Percentiles rank a stretch among this genome's conserved stretches.
phyloP scores from a whole-genome alignment of 345 rosid genomes.

The Linum usitatissimum region DNA sequence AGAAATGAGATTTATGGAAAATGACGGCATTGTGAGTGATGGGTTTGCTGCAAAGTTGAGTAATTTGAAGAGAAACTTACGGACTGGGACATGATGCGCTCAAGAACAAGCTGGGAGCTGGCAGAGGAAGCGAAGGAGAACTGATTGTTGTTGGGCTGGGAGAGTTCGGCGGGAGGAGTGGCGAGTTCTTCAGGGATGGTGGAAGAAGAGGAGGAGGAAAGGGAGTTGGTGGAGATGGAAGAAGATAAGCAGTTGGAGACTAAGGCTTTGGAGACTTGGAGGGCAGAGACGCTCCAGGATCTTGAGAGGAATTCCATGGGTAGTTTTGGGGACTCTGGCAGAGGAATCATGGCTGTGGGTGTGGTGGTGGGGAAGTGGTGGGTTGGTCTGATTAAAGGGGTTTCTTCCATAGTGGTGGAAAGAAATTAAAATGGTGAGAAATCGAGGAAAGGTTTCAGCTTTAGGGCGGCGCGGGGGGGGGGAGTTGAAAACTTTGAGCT shows the following conservation, averaged over 20 bases:
- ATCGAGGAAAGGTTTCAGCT: background rate
- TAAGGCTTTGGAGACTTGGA: slow-evolving; percentile 68
- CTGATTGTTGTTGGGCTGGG: background rate
- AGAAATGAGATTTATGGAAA: no score
- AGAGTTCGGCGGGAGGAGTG: slow-evolving; percentile 14
- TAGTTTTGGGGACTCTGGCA: slow-evolving; percentile 74
- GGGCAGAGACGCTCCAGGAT: slow-evolving; percentile 80
- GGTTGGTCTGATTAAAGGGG: slow-evolving; percentile 20
- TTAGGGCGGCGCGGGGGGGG: background rate
- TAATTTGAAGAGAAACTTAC: slow-evolving; percentile 21
- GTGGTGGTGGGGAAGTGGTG: slow-evolving; percentile 23
- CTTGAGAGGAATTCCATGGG: slow-evolving; percentile 92
- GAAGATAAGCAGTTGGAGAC: slow-evolving; percentile 16
- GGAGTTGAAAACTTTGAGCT: background rate
- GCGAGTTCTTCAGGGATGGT: slow-evolving; percentile 49
- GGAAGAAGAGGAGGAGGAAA: slow-evolving; percentile 15
- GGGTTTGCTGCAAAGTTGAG: no score
- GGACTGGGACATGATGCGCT: slow-evolving; percentile 93
- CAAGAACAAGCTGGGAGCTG: slow-evolving; percentile 85
- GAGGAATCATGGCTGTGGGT: slow-evolving; percentile 22
- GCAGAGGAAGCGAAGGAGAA: slow-evolving; percentile 63
- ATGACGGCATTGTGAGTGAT: no score
- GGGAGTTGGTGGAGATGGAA: slow-evolving; percentile 15
- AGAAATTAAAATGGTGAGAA: background rate
- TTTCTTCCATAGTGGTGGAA: slow-evolving; percentile 24